These are phyloP conservation scores for Hanseniaspora pseudoguilliermondii DNA, from an alignment of 805 yeast genomes.

Conservation along the genomic window DNA sequence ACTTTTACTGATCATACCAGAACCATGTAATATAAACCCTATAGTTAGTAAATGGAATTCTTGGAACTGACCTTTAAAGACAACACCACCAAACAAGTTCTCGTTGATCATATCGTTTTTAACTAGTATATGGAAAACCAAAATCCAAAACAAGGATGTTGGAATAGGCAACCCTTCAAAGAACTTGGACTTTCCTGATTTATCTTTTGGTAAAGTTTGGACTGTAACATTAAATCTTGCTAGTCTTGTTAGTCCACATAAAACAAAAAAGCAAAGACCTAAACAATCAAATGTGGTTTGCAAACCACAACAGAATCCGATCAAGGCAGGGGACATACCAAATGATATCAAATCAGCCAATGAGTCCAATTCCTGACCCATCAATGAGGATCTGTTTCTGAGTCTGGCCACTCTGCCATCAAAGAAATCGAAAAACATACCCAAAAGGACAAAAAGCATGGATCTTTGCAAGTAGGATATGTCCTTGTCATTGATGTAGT, in stretches of 20 bases:
- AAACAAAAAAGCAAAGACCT: slow-evolving; percentile 66
- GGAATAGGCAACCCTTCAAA: slow-evolving; percentile 98
- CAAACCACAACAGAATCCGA: slow-evolving; percentile 84
- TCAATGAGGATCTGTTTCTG: slow-evolving; percentile 77
- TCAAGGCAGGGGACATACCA: slow-evolving; percentile 89
- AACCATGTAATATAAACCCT: slow-evolving; percentile 66
- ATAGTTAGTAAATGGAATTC: slow-evolving; percentile 66
- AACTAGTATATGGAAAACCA: slow-evolving; percentile 57
- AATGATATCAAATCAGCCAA: slow-evolving; percentile 89
- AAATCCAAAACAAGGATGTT: slow-evolving; percentile 63
- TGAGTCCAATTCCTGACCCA: slow-evolving; percentile 97
- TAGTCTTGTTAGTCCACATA: slow-evolving; percentile 85
- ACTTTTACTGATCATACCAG: slow-evolving; percentile 82
- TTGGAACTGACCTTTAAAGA: slow-evolving; percentile 40
- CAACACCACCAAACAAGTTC: slow-evolving; percentile 53
- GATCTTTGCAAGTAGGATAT: slow-evolving; percentile 69
- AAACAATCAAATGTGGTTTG: slow-evolving; percentile 72
- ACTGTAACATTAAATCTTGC: slow-evolving; percentile 95
- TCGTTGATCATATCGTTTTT: slow-evolving; percentile 36
- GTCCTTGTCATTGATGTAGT: slow-evolving; percentile 46
- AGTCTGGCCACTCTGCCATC: slow-evolving; percentile 96
- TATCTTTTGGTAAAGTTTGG: slow-evolving; percentile 81
- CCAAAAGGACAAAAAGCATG: slow-evolving; percentile 76
- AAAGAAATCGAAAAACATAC: slow-evolving; percentile 88
- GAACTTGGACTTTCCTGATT: slow-evolving; percentile 71